Base-by-base conservation (phyloP, 2,329 filamentous ascomycete species). In the Claviceps capensis region DNA sequence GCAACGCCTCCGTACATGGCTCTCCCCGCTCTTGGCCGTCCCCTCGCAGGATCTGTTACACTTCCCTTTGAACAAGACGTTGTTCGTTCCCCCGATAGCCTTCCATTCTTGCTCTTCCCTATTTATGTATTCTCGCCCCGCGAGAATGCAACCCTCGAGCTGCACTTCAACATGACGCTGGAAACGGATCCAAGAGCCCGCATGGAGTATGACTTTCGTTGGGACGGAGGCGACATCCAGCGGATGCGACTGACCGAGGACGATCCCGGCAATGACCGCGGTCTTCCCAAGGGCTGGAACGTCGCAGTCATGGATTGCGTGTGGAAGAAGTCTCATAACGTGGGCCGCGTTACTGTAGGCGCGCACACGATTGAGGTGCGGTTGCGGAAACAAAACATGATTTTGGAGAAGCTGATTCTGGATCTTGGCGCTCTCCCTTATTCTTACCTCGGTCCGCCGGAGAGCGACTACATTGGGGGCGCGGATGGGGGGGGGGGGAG, bases 181-280 rank as follows among this genome's bases (percentile, higher is more conserved):
- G 78, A 80, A 57, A 70, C 73, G 5, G 70, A 77, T 52, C 75
- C 76, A 1, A 63, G 66, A 22, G 65, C 68, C 1, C 71, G 68
- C 2, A 72, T 81, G 60, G 67, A 67, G 5, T 79, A 76, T 55
- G 72, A 76, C 4, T 62, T 77, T 2, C 68, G 71, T 5, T 61
- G 79, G 16, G 71, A 77, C 47, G 66, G 70, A 23, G 63, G 65
- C 3, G 59, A 69, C 30, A 60, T 57, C 1, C 58, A 60, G 40
- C 62, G 58, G 26, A 61, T 61, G 3, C 60, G 63, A 5, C 58
- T 69, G 9, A 60, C 72, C 1, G 64, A 59, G 5, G 57, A 60
- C 40, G 57, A 60, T 40, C 36, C 50, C 3, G 51, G 51, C 6
- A 54, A 59, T 26, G 59, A 58, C 16, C 63, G 66, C 53, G 72